Conservation (phyloP, 345 rosid species). For the Brassica juncea region DNA sequence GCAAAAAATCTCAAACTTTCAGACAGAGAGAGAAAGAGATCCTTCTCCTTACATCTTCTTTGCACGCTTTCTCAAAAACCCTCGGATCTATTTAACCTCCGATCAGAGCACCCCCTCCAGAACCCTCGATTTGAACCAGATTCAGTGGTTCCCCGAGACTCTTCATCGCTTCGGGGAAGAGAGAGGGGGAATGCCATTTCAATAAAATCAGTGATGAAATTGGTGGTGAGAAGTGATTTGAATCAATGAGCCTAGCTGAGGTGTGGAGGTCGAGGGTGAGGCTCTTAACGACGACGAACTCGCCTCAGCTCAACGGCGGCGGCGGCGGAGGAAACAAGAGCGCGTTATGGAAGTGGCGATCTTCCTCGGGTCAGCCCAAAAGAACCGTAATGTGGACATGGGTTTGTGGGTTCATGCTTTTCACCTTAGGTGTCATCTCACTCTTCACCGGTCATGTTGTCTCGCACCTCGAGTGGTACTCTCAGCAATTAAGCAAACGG, state of each 20-base stretch:
- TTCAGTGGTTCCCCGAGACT: conserved; percentile 32
- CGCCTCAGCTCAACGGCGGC: conserved; percentile 61
- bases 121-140: conserved; percentile 16
- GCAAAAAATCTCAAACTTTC: not conserved
- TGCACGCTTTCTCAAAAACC: not conserved
- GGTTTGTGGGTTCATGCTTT: conserved; percentile 84
- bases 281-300: conserved; percentile 48
- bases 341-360: conserved; percentile 52
- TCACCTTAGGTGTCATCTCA: conserved; percentile 82
- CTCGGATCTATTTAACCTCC: not conserved
- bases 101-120: not conserved
- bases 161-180: conserved; percentile 20
- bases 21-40: not conserved
- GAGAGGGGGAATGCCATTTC: conserved; percentile 32
- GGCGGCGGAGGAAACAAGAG: conserved; percentile 36
- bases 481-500: conserved; percentile 68
- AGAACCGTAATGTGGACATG: conserved; percentile 61
- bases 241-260: conserved; percentile 55
- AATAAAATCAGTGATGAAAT: conserved; percentile 46
- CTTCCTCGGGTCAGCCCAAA: conserved; percentile 46
- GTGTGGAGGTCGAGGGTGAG: conserved; percentile 61
- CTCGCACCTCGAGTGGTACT: conserved; percentile 96
- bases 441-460: conserved; percentile 93
- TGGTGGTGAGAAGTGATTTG: conserved; percentile 18
- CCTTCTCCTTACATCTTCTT: not conserved